Percentiles rank a stretch among this genome's conserved stretches.
These are phyloP conservation scores for Aureobasidium sp. DNA, from an alignment of 2,329 filamentous ascomycete genomes.

Conservation along the genomic window DNA sequence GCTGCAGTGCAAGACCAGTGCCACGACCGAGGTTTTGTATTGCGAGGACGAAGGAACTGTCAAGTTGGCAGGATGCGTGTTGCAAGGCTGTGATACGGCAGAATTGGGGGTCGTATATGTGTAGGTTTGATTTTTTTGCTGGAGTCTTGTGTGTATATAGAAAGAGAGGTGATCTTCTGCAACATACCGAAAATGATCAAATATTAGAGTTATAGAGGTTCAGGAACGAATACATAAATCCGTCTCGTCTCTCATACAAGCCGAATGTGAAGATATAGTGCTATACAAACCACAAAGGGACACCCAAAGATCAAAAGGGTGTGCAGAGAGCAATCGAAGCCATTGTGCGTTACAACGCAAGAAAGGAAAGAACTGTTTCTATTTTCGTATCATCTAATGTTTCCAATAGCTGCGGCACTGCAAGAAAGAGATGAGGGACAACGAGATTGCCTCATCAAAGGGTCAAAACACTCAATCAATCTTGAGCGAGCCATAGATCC, in stretches of 20 bases:
- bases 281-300: too few species aligned
- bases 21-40: background rate
- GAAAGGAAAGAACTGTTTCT: background rate
- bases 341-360: background rate
- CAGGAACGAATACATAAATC: too few species aligned
- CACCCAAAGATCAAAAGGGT: too few species aligned
- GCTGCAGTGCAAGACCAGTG: background rate
- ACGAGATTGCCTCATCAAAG: background rate
- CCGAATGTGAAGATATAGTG: too few species aligned
- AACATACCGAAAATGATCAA: too few species aligned
- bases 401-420: background rate
- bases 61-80: background rate
- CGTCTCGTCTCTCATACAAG: too few species aligned
- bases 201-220: too few species aligned
- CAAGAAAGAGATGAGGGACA: too few species aligned
- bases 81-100: background rate
- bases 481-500: constrained; percentile 97
- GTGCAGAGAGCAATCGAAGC: too few species aligned
- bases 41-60: background rate
- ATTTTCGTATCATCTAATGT: background rate
- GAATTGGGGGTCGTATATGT: background rate
- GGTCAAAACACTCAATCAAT: constrained; percentile 57
- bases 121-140: background rate
- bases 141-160: too few species aligned
- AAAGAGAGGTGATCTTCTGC: too few species aligned